Conservation (phyloP, 441 rosid species). For the Jatropha multifida region DNA sequence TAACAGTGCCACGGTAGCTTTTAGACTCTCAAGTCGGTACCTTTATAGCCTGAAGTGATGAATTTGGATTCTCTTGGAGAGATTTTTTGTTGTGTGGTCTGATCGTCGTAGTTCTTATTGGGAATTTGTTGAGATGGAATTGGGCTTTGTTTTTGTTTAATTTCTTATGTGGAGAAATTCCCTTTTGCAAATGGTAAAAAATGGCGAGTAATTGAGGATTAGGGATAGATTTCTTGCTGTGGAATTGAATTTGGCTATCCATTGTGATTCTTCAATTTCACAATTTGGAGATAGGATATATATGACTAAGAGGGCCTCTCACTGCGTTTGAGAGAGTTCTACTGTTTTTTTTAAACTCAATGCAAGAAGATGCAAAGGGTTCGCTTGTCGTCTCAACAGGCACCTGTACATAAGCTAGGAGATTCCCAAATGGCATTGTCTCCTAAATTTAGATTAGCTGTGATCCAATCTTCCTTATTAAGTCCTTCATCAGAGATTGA, state of each 20-base stretch:
- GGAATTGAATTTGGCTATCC: constrained; percentile 17
- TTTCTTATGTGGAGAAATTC: constrained; percentile 7
- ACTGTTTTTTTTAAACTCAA: background rate
- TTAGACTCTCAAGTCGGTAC: constrained; percentile 2
- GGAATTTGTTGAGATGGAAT: constrained; percentile 18
- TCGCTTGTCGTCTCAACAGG: constrained; percentile 69
- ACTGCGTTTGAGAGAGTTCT: constrained; percentile 16
- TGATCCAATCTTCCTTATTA: constrained; percentile 49
- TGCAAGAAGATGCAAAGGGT: constrained; percentile 74
- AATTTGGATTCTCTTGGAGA: constrained; percentile 15
- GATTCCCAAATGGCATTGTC: constrained; percentile 83
- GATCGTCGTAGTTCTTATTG: constrained; percentile 9
- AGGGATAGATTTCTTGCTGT: constrained; percentile 19
- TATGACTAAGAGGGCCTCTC: constrained; percentile 10
- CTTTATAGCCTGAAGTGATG: constrained; percentile 22
- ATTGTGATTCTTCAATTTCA: constrained; percentile 11
- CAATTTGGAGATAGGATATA: constrained; percentile 14
- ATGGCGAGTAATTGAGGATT: constrained; percentile 12
- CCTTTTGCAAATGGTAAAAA: constrained; percentile 11
- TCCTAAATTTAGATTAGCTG: constrained; percentile 75
- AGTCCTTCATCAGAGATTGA: constrained; percentile 53
- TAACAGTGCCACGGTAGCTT: background rate
- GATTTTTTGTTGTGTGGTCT: background rate
- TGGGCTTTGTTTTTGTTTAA: constrained; percentile 10
- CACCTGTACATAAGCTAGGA: constrained; percentile 77